Evolutionary conservation across 176 grass and related monocot genomes (phyloP), one percentile per base, ranked within the genome.

Genomic region (Rhipidocladum racemiflorum): DNA sequence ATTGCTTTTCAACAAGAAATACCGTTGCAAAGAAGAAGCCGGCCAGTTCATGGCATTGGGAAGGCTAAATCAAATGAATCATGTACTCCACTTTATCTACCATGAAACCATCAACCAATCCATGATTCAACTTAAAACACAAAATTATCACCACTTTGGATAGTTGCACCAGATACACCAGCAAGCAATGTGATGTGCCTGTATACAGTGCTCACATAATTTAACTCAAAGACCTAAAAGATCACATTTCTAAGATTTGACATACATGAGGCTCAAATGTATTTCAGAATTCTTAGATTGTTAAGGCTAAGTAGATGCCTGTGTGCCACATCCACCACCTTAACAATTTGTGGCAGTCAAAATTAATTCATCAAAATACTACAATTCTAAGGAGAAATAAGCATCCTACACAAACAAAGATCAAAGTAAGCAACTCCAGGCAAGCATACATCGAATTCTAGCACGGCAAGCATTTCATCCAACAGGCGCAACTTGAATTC

Each of bases 381-480:
- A 42, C 8, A 70, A 20, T 50, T 32, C 30, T 61, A 51, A 36
- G 20, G 40, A 72, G 7, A 34, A 65, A 48, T 80, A 56, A 20
- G 40, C 50, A 69, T 42, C 7, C 63, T 38, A 32, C 11, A 14
- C 39, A 38, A 16, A 39, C 27, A 35, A 45, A 75, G n/a, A 81
- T n/a, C 40, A 49, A 35, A 38, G 16, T 7, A 2, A 75, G 10
- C 7, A 69, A 48, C 24, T 29, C 15, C 28, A 23, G 6, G 43
- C 8, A 30, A 51, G 51, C 51, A 46, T 4, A 61, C 40, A 76
- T 48, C 51, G 51, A 54, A 54, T n/a, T n/a, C 51, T 54, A 67
- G 59, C 50, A 68, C 34, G 18, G 50, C 14, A 57, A 66, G 46
- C 20, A 65, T 64, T 76, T 82, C 50, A 77, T 48, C 57, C 65